Conservation (phyloP, 2,329 filamentous ascomycete species). For the Colletotrichum cereale region DNA sequence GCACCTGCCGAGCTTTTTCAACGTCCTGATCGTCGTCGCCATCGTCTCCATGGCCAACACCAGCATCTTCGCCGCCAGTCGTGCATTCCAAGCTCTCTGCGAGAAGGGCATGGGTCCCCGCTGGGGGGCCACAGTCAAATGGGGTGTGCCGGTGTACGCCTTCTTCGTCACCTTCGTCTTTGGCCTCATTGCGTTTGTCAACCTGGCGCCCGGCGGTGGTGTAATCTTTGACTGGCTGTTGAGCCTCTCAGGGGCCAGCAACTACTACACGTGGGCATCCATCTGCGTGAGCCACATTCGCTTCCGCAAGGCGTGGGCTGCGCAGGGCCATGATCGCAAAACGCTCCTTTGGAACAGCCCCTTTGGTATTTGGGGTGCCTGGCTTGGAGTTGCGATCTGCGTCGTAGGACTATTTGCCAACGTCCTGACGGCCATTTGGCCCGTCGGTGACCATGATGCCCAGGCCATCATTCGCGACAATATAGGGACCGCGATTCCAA, state of each 20-base stretch:
- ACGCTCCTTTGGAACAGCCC: slow-evolving; percentile 50
- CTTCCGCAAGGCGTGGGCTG: slow-evolving; percentile 56
- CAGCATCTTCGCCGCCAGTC: slow-evolving; percentile 56
- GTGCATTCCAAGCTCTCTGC: slow-evolving; percentile 53
- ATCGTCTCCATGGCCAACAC: slow-evolving; percentile 55
- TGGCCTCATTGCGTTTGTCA: slow-evolving; percentile 59
- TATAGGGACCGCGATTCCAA: slow-evolving; percentile 46
- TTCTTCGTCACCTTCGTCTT: slow-evolving; percentile 54
- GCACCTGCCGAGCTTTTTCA: slow-evolving; percentile 48
- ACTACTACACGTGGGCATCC: slow-evolving; percentile 62
- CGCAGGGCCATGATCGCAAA: slow-evolving; percentile 51
- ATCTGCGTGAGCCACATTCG: slow-evolving; percentile 61
- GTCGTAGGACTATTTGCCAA: slow-evolving; percentile 48
- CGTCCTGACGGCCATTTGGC: slow-evolving; percentile 45
- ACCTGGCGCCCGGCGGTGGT: slow-evolving; percentile 50
- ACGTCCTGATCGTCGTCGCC: slow-evolving; percentile 52
- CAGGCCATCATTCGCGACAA: slow-evolving; percentile 45
- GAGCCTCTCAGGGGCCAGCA: slow-evolving; percentile 59
- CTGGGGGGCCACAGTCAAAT: slow-evolving; percentile 44
- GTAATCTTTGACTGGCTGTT: slow-evolving; percentile 60
- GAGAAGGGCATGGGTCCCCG: slow-evolving; percentile 51
- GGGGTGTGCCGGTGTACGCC: slow-evolving; percentile 59
- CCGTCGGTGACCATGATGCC: slow-evolving; percentile 40
- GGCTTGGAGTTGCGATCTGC: slow-evolving; percentile 45
- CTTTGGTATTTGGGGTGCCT: slow-evolving; percentile 47